phyloP scores from a whole-genome alignment of 2,329 filamentous ascomycete genomes.

The Daldinia eschscholtzii region DNA sequence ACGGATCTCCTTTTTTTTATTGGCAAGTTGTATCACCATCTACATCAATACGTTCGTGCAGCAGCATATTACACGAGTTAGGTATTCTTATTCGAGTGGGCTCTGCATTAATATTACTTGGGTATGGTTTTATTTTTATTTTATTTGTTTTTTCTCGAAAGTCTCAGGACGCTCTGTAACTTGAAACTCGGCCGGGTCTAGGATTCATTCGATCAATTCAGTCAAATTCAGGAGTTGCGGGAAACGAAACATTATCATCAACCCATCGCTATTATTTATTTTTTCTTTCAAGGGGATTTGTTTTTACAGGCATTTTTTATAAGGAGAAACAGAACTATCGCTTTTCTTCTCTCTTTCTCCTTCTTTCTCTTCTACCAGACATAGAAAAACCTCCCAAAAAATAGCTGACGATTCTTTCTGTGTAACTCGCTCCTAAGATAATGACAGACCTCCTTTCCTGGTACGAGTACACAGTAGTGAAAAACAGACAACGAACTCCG shows the following conservation, averaged over 20 bases:
- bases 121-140: slow-evolving; percentile 23
- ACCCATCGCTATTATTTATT: slow-evolving; percentile 32
- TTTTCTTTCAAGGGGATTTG: neutral
- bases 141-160: neutral
- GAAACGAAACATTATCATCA: slow-evolving; percentile 10
- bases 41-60: slow-evolving; percentile 29
- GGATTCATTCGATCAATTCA: neutral
- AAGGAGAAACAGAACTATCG: slow-evolving; percentile 39
- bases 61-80: slow-evolving; percentile 24
- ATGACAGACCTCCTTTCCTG: slow-evolving; percentile 10
- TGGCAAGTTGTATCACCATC: slow-evolving; percentile 44
- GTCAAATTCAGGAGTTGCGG: slow-evolving; percentile 32
- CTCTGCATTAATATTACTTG: slow-evolving; percentile 28
- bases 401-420: slow-evolving; percentile 18
- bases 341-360: slow-evolving; percentile 16
- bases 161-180: slow-evolving; percentile 39
- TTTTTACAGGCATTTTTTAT: slow-evolving; percentile 30
- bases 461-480: slow-evolving; percentile 6
- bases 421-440: slow-evolving; percentile 12
- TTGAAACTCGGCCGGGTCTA: slow-evolving; percentile 17
- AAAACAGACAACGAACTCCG: slow-evolving; percentile 3
- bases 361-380: slow-evolving; percentile 20
- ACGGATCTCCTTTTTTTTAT: slow-evolving; percentile 24
- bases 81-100: slow-evolving; percentile 14
- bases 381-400: slow-evolving; percentile 33